Evolutionary conservation across 257 asterid genomes (phyloP).

Genomic region (Buddleja alternifolia): DNA sequence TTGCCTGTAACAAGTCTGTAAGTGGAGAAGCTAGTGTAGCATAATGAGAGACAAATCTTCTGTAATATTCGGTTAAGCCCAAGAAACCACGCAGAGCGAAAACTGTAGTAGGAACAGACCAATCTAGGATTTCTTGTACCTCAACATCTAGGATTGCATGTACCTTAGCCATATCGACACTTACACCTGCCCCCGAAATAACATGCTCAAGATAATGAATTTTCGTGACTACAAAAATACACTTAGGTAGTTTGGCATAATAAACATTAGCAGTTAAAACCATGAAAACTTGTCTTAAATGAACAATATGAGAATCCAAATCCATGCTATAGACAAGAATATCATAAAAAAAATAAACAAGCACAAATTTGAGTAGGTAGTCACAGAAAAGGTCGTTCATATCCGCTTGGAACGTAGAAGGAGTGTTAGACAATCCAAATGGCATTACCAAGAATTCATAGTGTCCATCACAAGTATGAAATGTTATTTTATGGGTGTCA

Average conservation of each 20-base stretch:
- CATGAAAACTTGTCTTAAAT: neutral
- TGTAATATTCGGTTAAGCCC: no score
- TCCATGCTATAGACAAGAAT: neutral
- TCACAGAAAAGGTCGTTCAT: neutral
- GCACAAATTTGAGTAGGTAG: neutral
- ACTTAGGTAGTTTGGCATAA: neutral
- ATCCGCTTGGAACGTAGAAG: neutral
- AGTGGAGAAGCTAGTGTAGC: no score
- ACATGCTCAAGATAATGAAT: neutral
- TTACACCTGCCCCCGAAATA: neutral
- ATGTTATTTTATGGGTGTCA: neutral
- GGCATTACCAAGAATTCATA: constrained; percentile 13
- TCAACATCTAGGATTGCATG: neutral
- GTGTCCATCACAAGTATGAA: neutral
- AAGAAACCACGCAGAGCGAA: no score
- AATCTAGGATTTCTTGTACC: neutral
- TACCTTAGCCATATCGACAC: neutral
- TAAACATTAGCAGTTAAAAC: neutral
- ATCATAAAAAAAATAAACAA: constrained; percentile 1
- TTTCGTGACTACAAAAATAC: neutral
- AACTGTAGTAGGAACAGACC: no score
- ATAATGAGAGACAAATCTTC: no score
- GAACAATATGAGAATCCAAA: neutral
- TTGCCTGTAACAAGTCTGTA: no score
- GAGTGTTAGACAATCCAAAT: neutral